Evolutionary conservation across 306 rosid genomes (phyloP).

Genomic region (Fragaria nilgerrensis): DNA sequence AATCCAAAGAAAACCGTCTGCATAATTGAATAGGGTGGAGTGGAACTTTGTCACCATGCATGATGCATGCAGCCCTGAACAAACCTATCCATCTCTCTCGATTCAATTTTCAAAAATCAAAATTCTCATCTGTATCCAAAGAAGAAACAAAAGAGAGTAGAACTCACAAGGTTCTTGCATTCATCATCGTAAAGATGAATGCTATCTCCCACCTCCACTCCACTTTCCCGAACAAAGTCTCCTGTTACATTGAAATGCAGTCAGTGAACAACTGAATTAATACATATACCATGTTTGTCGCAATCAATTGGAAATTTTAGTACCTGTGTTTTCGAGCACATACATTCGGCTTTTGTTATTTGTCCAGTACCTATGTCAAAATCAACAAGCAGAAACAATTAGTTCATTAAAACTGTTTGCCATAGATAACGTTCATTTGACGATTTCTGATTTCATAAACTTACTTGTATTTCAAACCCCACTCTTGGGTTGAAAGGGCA

Average conservation of each 20-base stretch:
- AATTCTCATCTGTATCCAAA: not conserved
- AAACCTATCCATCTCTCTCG: not conserved
- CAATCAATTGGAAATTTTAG: not conserved
- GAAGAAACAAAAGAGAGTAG: not conserved
- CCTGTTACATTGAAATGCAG: slow-evolving; percentile 37
- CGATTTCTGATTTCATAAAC: not conserved
- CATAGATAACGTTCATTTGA: not conserved
- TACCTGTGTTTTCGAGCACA: slow-evolving; percentile 60
- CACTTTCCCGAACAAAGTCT: slow-evolving; percentile 42
- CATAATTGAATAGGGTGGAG: not conserved
- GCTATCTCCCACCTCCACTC: slow-evolving; percentile 50
- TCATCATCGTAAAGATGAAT: slow-evolving; percentile 55
- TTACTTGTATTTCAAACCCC: slow-evolving; percentile 59
- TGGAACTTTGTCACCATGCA: slow-evolving; percentile 11
- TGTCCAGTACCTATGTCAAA: slow-evolving; percentile 50
- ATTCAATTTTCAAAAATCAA: slow-evolving; percentile 1
- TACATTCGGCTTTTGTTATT: slow-evolving; percentile 69
- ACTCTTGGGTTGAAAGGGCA: slow-evolving; percentile 29
- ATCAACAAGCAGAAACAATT: slow-evolving; percentile 1
- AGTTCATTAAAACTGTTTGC: slow-evolving; percentile 4
- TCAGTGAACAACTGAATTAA: not conserved
- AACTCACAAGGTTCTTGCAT: slow-evolving; percentile 56
- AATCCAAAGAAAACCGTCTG: not conserved
- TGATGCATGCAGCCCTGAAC: not conserved
- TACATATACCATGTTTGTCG: not conserved